Conservation (phyloP, 805 yeast genomes). For the Candida cerambycidarum region DNA sequence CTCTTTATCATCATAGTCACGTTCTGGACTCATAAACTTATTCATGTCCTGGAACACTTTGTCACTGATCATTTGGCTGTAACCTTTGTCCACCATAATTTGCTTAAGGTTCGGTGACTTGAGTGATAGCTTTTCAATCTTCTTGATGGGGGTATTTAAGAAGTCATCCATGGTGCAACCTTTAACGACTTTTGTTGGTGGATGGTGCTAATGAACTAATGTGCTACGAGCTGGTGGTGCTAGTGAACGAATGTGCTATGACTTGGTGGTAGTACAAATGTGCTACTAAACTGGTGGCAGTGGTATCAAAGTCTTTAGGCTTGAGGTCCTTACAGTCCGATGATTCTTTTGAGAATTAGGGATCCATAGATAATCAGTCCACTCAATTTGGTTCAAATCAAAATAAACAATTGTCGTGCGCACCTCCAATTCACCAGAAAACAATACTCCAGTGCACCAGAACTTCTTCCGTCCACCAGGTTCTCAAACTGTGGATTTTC, state of each 20-base stretch:
- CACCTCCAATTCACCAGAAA: not conserved
- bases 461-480: no score
- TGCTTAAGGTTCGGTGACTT: conserved; percentile 29
- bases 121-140: conserved; percentile 31
- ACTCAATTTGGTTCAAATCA: not conserved
- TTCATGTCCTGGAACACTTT: conserved; percentile 48
- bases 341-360: not conserved
- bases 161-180: conserved; percentile 17
- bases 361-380: not conserved
- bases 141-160: conserved; percentile 42
- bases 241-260: not conserved
- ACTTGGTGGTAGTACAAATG: not conserved
- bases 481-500: not conserved
- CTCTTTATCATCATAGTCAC: conserved; percentile 1
- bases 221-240: not conserved
- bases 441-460: no score
- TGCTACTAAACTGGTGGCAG: no score
- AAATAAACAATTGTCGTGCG: conserved; percentile 2
- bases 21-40: conserved; percentile 13
- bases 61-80: conserved; percentile 46
- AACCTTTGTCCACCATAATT: conserved; percentile 44
- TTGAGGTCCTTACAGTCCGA: not conserved
- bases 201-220: no score
- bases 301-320: no score
- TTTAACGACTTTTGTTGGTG: not conserved